Percentiles rank a stretch among this genome's conserved stretches.
These are phyloP conservation scores for Hypoxylon intermedium DNA, from an alignment of 495 filamentous ascomycete species.

Conservation along the genomic window DNA sequence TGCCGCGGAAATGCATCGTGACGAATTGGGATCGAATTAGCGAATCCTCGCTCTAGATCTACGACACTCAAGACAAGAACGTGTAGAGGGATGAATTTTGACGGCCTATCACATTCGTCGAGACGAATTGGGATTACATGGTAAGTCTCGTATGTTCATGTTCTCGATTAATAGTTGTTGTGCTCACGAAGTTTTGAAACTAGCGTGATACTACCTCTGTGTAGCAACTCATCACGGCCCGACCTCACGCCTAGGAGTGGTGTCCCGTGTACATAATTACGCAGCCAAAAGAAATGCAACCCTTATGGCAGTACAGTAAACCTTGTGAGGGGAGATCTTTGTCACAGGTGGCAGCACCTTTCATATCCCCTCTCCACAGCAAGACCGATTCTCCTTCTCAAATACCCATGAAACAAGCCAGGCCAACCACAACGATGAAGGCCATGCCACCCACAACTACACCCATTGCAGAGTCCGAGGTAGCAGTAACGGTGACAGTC, in stretches of 20 bases:
- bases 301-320: neutral
- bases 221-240: constrained; percentile 10
- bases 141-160: constrained; percentile 21
- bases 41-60: neutral
- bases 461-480: constrained; percentile 8
- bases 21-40: constrained; percentile 32
- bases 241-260: constrained; percentile 7
- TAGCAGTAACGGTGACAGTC: constrained; percentile 1
- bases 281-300: constrained; percentile 12
- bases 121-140: neutral
- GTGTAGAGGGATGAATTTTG: neutral
- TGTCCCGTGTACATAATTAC: constrained; percentile 7
- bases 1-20: constrained; percentile 2
- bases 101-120: no score
- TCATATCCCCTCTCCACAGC: neutral
- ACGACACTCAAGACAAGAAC: neutral
- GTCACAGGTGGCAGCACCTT: neutral
- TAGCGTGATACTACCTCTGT: constrained; percentile 31
- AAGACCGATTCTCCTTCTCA: constrained; percentile 12
- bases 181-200: constrained; percentile 11
- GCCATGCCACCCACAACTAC: constrained; percentile 20
- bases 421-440: constrained; percentile 61
- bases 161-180: constrained; percentile 14
- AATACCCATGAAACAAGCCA: constrained; percentile 58
- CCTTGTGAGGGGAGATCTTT: neutral